phyloP scores from a whole-genome alignment of 148 eudicot species.

The Bassia scoparia region DNA sequence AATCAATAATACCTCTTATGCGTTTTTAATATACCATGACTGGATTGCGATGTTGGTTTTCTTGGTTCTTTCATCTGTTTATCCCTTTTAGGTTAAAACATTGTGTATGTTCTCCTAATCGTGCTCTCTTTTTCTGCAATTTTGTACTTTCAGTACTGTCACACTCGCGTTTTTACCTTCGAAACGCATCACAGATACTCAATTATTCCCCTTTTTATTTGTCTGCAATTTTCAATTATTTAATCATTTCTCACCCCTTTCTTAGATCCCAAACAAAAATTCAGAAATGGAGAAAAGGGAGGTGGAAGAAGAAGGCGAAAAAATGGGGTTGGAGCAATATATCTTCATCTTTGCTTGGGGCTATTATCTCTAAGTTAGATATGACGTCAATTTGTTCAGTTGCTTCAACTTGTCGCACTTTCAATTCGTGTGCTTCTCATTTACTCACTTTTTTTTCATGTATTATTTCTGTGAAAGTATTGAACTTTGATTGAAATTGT shows the following conservation, averaged over 20 bases:
- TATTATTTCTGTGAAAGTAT: no score
- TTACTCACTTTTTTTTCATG: conserved; percentile 51
- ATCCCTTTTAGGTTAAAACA: no score
- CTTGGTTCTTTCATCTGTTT: no score
- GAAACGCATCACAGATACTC: no score
- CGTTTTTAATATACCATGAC: no score
- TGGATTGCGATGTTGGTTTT: no score
- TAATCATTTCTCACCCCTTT: background rate
- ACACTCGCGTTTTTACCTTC: no score
- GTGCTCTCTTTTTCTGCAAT: no score
- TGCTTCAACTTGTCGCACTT: conserved; percentile 67
- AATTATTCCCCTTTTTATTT: background rate
- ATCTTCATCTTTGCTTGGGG: conserved; percentile 58
- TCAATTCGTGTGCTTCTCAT: conserved; percentile 58
- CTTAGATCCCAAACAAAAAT: background rate
- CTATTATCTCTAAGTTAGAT: conserved; percentile 76
- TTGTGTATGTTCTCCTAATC: no score
- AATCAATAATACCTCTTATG: no score
- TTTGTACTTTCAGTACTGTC: no score
- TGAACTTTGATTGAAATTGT: conserved; percentile 1
- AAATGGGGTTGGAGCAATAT: conserved; percentile 48
- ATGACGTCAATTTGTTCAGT: conserved; percentile 68
- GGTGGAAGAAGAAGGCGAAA: conserved; percentile 6
- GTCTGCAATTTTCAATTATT: background rate
- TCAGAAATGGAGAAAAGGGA: conserved; percentile 7